phyloP scores from a whole-genome alignment of 129 eudicot species.

The Centaurea solstitialis region DNA sequence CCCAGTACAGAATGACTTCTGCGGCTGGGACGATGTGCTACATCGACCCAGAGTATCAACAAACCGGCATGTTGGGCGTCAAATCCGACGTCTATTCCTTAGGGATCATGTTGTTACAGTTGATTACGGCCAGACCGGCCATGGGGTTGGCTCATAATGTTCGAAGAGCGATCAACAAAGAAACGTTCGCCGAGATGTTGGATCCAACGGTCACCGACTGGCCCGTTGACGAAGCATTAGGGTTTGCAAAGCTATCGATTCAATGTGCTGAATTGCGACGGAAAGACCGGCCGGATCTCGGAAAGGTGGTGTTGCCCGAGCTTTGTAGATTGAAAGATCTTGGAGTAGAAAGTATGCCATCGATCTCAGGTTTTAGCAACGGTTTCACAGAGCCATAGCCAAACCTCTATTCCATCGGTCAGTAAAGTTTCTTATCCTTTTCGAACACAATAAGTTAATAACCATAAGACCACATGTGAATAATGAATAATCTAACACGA shows the following conservation, averaged over 20 bases:
- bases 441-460: not conserved
- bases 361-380: not conserved
- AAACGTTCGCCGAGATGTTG: constrained; percentile 43
- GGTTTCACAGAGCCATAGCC: not conserved
- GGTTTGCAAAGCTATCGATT: constrained; percentile 46
- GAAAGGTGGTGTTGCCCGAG: constrained; percentile 53
- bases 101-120: constrained; percentile 60
- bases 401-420: not conserved
- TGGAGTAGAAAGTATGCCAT: constrained; percentile 41
- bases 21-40: constrained; percentile 71
- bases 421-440: not conserved
- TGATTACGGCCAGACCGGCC: constrained; percentile 56
- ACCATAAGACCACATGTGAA: not conserved
- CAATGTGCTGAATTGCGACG: constrained; percentile 55
- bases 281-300: constrained; percentile 63
- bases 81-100: constrained; percentile 61
- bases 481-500: constrained; percentile 1
- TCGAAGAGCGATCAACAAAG: constrained; percentile 40
- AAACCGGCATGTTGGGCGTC: constrained; percentile 60
- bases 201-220: constrained; percentile 48
- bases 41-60: constrained; percentile 66
- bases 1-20: constrained; percentile 58
- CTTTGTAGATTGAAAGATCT: constrained; percentile 44
- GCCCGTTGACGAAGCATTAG: constrained; percentile 52
- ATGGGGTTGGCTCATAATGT: constrained; percentile 59